A percentile compares a stretch with the other conserved stretches of the same genome.
phyloP scores from a whole-genome alignment of 176 grass and related monocot species.

The Pharus latifolius region DNA sequence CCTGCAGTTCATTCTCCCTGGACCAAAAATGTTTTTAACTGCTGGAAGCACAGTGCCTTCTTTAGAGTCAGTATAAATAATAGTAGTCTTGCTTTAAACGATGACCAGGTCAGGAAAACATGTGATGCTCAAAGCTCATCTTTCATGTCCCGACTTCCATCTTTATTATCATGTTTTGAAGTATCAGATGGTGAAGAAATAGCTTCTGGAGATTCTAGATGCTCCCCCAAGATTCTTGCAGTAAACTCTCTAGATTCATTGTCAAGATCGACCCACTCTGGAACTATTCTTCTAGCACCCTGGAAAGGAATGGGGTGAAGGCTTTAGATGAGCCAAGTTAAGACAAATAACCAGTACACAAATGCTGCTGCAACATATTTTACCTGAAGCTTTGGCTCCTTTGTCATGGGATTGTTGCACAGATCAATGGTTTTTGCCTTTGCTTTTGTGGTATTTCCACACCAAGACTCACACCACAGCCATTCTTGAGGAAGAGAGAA shows the following conservation, averaged over 20 bases:
- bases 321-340: background rate
- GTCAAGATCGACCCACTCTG: constrained; percentile 88
- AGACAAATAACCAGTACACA: background rate
- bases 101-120: background rate
- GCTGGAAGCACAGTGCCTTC: background rate
- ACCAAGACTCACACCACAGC: constrained; percentile 99
- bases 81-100: background rate
- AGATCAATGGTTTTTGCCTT: constrained; percentile 97
- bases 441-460: constrained; percentile 85
- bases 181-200: constrained; percentile 16
- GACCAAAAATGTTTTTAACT: background rate
- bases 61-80: background rate
- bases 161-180: constrained; percentile 21
- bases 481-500: constrained; percentile 99
- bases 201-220: constrained; percentile 23
- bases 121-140: constrained; percentile 50
- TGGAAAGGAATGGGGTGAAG: constrained; percentile 2
- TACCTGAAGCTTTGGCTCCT: constrained; percentile 98
- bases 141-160: constrained; percentile 2
- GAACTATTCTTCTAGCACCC: constrained; percentile 94
- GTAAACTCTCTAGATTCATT: constrained; percentile 65
- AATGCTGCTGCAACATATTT: background rate
- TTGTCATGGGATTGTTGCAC: constrained; percentile 99
- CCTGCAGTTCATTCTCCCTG: background rate
- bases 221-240: constrained; percentile 54